These are phyloP conservation scores for Aspergillus floridensis DNA, from an alignment of 2,329 filamentous ascomycete species.

Conservation along the genomic window DNA sequence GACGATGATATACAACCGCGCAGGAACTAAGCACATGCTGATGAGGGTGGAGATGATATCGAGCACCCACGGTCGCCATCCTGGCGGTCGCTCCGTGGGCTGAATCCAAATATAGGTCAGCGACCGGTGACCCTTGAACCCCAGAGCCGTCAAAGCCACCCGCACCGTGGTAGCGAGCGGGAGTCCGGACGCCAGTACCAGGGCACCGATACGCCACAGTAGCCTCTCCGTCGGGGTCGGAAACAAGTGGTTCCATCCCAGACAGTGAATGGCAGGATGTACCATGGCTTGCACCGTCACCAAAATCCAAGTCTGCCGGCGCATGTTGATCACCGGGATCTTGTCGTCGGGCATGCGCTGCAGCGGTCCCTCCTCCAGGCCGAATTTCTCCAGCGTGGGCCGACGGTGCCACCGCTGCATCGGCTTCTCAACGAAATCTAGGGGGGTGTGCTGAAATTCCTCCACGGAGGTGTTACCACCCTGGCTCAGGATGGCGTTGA, in stretches of 20 bases:
- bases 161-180: background rate
- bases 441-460: background rate
- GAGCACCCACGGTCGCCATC: conserved; percentile 2
- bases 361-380: background rate
- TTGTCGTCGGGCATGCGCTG: conserved; percentile 2
- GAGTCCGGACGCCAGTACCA: background rate
- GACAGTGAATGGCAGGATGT: background rate
- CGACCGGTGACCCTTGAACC: background rate
- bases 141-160: background rate
- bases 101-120: background rate
- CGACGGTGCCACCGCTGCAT: background rate
- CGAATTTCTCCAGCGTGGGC: background rate
- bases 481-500: background rate
- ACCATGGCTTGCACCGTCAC: conserved; percentile 2
- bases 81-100: background rate
- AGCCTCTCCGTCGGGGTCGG: background rate
- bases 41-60: background rate
- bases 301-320: background rate
- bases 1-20: conserved; percentile 1
- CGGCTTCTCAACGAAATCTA: background rate
- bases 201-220: background rate
- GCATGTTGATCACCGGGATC: background rate
- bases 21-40: background rate
- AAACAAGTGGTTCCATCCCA: conserved; percentile 7
- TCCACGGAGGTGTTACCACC: background rate